Percentiles rank a stretch among this genome's conserved stretches.
Evolutionary conservation across 768 basidiomycete genomes (phyloP).

Genomic region (Lactifluus echinatus): DNA sequence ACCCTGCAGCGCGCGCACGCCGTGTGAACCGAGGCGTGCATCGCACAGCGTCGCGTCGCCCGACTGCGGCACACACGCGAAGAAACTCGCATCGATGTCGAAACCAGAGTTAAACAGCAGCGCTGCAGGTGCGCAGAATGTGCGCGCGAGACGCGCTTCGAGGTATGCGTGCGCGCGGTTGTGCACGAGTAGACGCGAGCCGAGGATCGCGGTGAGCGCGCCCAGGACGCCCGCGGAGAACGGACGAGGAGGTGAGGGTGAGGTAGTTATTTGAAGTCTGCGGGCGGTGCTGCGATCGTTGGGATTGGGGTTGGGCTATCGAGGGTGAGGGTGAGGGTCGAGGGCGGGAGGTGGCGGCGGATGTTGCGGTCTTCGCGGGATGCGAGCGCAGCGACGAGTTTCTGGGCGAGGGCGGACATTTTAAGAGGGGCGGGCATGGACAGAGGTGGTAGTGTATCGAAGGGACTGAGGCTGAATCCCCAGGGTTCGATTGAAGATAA

Average conservation of each 20-base stretch:
- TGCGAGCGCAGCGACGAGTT: slow-evolving; percentile 44
- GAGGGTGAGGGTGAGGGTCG: slow-evolving; percentile 21
- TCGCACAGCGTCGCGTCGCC: slow-evolving; percentile 73
- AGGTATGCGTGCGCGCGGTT: slow-evolving; percentile 59
- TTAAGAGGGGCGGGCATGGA: too few species aligned
- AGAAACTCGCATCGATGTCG: slow-evolving; percentile 88
- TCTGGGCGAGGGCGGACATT: slow-evolving; percentile 30
- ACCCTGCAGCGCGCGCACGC: slow-evolving; percentile 52
- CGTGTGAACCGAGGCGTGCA: slow-evolving; percentile 90
- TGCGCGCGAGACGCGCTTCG: slow-evolving; percentile 56
- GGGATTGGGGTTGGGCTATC: not conserved
- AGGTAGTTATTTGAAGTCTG: slow-evolving; percentile 86
- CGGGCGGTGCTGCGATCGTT: not conserved
- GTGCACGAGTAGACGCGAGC: slow-evolving; percentile 80
- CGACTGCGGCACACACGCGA: slow-evolving; percentile 67
- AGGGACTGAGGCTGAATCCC: too few species aligned
- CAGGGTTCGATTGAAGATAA: too few species aligned
- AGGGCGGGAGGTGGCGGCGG: slow-evolving; percentile 59
- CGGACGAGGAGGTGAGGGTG: slow-evolving; percentile 55
- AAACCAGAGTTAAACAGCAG: slow-evolving; percentile 89
- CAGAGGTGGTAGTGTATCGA: too few species aligned
- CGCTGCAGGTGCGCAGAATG: slow-evolving; percentile 57
- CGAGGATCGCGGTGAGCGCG: slow-evolving; percentile 58
- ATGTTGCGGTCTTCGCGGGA: slow-evolving; percentile 63
- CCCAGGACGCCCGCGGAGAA: slow-evolving; percentile 51